Base-by-base conservation (phyloP, 768 basidiomycete species). In the Collybia sp. region DNA sequence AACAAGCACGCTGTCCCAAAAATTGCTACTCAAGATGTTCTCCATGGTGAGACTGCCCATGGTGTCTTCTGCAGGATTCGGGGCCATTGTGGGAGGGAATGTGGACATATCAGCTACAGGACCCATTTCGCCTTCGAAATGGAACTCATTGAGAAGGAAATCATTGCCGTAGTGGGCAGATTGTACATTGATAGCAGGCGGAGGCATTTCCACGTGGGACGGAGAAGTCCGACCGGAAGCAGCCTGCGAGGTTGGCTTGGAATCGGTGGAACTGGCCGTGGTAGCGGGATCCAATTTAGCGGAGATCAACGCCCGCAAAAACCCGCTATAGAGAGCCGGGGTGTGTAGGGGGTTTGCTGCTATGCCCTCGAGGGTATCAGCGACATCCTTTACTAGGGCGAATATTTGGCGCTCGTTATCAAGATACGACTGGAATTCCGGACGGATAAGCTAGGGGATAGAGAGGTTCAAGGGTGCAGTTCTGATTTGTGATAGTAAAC, bases 1-100 rank as follows among this genome's bases (percentile, higher is more conserved):
- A 18, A 93, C 84, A 31, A 93, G 77, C 56, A 92, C 81, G 53
- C 76, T 90, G 62, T 92, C 91, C 91, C 90, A 93, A 62, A 93
- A 93, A 35, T 80, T 81, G 48, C 72, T 80, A 49, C 80, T 84
- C 43, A 93, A 69, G 36, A 92, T 83, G 56, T 80, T 84, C 55
- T 92, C 90, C 85, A 93, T 90, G 42, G 87, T 83, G 50, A 92
- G 58, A 35, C 72, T 74, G 47, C 66, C 66, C 31, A 72, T 60
- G 32, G 60, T 40, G 31, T 75, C 71, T 46, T 68, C 69, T 32
- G 60, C 40, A 44, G 73, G 71, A 46, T 68, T 45, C 4, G 80
- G 73, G 40, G 80, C 83, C 85, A 90, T 89, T 43, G 85, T 89
- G n/a, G 89, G 89, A 41, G 88, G 89, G 76, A 91, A 91, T 45